Conservation (phyloP, 2,329 filamentous ascomycete genomes). For the Drechmeria coniospora region DNA sequence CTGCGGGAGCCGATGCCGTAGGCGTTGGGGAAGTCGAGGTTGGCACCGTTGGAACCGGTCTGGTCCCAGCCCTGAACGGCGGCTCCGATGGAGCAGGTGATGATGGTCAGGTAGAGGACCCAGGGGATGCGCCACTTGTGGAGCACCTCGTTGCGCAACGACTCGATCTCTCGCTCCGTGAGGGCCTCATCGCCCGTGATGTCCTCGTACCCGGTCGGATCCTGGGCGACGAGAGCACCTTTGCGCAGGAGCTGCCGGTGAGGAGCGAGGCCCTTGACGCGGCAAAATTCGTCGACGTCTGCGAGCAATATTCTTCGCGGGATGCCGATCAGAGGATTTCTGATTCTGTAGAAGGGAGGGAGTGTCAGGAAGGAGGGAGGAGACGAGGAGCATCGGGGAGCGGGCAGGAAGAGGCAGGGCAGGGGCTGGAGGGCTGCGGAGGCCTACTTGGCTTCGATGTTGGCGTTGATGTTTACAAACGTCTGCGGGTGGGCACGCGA, state of each 20-base stretch:
- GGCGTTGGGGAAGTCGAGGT: conserved; percentile 40
- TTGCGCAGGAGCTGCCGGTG: conserved; percentile 44
- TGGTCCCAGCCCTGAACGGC: conserved; percentile 59
- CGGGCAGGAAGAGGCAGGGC: no score
- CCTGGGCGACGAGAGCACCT: conserved; percentile 60
- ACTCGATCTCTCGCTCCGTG: conserved; percentile 40
- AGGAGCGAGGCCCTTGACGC: conserved; percentile 40
- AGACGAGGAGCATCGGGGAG: not conserved
- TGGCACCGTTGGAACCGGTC: conserved; percentile 48
- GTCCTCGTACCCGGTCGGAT: conserved; percentile 45
- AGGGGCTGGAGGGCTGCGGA: no score
- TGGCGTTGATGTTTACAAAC: conserved; percentile 28
- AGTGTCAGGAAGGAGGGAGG: conserved; percentile 6
- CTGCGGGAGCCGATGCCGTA: conserved; percentile 26
- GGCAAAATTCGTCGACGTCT: conserved; percentile 47
- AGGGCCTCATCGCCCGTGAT: conserved; percentile 43
- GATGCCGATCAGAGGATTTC: conserved; percentile 36
- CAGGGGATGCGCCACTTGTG: conserved; percentile 54
- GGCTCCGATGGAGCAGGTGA: conserved; percentile 52
- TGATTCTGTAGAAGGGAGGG: conserved; percentile 17
- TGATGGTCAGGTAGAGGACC: conserved; percentile 50
- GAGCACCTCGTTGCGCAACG: conserved; percentile 43
- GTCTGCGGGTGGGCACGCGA: conserved; percentile 14
- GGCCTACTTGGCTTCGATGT: conserved; percentile 29
- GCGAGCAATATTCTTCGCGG: conserved; percentile 32